These are phyloP conservation scores for Juncus inflexus DNA, from an alignment of 176 grass and related monocot species.

Conservation along the genomic window DNA sequence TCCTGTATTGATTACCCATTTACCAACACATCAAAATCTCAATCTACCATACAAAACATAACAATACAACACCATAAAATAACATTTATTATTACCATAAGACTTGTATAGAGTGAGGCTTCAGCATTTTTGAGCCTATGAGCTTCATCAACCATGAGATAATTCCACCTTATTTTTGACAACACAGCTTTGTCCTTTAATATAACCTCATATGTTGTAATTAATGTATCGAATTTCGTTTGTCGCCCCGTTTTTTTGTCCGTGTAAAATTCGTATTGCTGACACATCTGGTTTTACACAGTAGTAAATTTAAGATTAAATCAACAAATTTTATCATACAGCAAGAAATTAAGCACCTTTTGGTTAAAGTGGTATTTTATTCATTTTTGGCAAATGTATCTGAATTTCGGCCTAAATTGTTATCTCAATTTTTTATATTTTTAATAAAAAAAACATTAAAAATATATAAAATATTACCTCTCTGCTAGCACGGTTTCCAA, in stretches of 20 bases:
- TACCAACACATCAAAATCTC: slow-evolving; percentile 17
- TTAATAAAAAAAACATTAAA: slow-evolving; percentile 2
- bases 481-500: slow-evolving; percentile 98
- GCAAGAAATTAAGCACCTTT: no score
- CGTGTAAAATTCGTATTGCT: slow-evolving; percentile 82
- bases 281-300: slow-evolving; percentile 50
- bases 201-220: slow-evolving; percentile 99
- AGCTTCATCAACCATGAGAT: slow-evolving; percentile 99
- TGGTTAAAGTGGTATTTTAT: no score
- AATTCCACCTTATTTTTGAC: slow-evolving; percentile 97
- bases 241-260: slow-evolving; percentile 69
- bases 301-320: no score
- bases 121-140: slow-evolving; percentile 97
- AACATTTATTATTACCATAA: slow-evolving; percentile 52
- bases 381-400: no score
- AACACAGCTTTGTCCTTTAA: slow-evolving; percentile 92
- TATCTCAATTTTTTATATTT: not conserved
- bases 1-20: slow-evolving; percentile 42
- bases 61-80: not conserved
- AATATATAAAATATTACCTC: slow-evolving; percentile 49
- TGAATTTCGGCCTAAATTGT: no score
- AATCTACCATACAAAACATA: not conserved
- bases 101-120: slow-evolving; percentile 88
- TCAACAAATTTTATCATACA: no score
- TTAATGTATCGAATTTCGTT: slow-evolving; percentile 79